phyloP scores from a whole-genome alignment of 768 basidiomycete genomes.

The Filobasidium floriforme region DNA sequence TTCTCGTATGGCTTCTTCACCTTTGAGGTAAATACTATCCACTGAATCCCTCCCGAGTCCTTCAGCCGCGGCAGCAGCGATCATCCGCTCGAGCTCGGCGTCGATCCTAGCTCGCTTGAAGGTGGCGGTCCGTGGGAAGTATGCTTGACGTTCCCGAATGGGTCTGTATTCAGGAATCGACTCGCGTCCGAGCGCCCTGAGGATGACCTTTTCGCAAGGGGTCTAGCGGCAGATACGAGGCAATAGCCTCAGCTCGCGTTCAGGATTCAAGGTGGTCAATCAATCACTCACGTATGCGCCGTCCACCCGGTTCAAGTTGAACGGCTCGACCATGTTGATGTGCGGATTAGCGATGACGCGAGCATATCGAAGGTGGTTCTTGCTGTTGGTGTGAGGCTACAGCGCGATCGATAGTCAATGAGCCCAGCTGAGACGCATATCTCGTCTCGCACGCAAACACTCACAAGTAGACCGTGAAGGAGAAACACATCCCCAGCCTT shows the following conservation, averaged over 20 bases:
- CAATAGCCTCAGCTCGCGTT: too few relatives aligned
- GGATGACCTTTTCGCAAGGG: constrained; percentile 31
- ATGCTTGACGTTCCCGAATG: constrained; percentile 20
- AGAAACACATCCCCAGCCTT: constrained; percentile 12
- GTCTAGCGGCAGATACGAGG: too few relatives aligned
- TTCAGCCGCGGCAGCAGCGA: constrained; percentile 22
- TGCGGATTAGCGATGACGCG: constrained; percentile 18
- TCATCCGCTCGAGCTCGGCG: constrained; percentile 28
- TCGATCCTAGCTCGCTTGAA: constrained; percentile 24
- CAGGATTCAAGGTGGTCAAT: too few relatives aligned
- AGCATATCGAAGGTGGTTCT: constrained; percentile 9
- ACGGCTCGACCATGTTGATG: neutral
- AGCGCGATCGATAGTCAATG: neutral
- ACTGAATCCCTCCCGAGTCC: constrained; percentile 21
- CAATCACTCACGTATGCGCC: constrained; percentile 26
- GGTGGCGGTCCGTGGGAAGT: constrained; percentile 28
- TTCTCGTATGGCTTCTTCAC: neutral
- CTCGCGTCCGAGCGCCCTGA: constrained; percentile 24
- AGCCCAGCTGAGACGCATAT: neutral
- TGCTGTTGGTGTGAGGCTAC: constrained; percentile 16
- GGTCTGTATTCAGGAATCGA: constrained; percentile 24
- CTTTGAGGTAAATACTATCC: constrained; percentile 9
- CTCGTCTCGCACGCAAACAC: neutral
- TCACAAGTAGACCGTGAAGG: constrained; percentile 11
- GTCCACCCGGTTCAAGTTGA: constrained; percentile 19